phyloP scores from a whole-genome alignment of 1,284 basidiomycete species.

The Agroathelia rolfsii region DNA sequence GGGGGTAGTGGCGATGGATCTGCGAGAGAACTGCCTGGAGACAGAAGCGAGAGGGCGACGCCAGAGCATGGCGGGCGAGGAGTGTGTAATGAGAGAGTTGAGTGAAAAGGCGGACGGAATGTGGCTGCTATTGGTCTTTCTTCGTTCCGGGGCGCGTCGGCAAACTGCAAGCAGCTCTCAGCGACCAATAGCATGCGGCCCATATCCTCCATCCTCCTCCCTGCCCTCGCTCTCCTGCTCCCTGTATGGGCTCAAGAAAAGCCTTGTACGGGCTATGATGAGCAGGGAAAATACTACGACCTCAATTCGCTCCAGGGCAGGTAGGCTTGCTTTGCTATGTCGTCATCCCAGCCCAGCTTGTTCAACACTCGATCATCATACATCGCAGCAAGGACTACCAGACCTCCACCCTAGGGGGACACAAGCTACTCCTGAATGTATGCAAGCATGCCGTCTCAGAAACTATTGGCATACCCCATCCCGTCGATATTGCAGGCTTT shows the following conservation, averaged over 20 bases:
- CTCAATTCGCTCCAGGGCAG: constrained; percentile 45
- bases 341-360: not conserved
- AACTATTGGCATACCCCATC: constrained; percentile 36
- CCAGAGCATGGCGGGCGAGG: constrained; percentile 16
- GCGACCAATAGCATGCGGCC: constrained; percentile 44
- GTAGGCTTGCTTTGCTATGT: constrained; percentile 23
- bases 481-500: constrained; percentile 53
- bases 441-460: constrained; percentile 49
- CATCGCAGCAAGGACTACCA: constrained; percentile 51
- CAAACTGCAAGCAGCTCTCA: too few species aligned
- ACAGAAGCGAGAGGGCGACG: constrained; percentile 3
- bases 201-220: constrained; percentile 31
- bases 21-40: not conserved
- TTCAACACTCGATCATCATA: constrained; percentile 5
- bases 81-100: constrained; percentile 11
- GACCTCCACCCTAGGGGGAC: constrained; percentile 35
- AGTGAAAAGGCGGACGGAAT: constrained; percentile 4
- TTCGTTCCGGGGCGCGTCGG: too few species aligned
- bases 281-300: constrained; percentile 48
- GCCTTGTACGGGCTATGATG: constrained; percentile 30
- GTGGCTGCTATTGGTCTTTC: too few species aligned
- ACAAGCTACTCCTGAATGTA: constrained; percentile 47
- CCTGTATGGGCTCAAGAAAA: constrained; percentile 32
- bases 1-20: constrained; percentile 8
- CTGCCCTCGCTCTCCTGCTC: too few species aligned